phyloP scores from a whole-genome alignment of 371 early-diverging fungal species.

The Synchytrium microbalum region DNA sequence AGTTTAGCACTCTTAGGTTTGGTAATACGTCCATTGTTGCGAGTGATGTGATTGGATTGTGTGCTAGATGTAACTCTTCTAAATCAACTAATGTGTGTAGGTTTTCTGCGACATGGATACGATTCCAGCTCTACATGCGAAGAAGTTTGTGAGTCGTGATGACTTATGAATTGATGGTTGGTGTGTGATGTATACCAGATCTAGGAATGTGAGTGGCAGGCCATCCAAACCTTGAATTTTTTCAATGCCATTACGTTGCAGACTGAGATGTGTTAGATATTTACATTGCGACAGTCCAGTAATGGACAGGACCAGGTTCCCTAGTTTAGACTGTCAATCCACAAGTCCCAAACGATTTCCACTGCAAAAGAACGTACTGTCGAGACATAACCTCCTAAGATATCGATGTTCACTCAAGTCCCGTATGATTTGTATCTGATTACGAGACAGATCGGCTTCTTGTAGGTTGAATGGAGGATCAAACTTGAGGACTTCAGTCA shows the following conservation, averaged over 20 bases:
- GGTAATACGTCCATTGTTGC: slow-evolving; percentile 12
- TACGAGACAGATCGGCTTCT: slow-evolving; percentile 37
- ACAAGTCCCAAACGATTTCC: background rate
- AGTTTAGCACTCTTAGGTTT: slow-evolving; percentile 21
- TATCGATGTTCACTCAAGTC: slow-evolving; percentile 32
- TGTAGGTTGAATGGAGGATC: slow-evolving; percentile 40
- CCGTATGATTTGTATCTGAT: slow-evolving; percentile 27
- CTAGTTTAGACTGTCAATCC: slow-evolving; percentile 8
- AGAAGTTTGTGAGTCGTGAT: background rate
- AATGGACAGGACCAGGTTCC: slow-evolving; percentile 30
- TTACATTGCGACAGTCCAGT: slow-evolving; percentile 27
- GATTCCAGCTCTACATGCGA: slow-evolving; percentile 26
- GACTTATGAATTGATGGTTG: background rate
- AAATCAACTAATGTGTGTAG: slow-evolving; percentile 23
- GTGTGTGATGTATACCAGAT: slow-evolving; percentile 23
- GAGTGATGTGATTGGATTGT: slow-evolving; percentile 28
- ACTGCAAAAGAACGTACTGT: slow-evolving; percentile 18
- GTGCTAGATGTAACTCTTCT: slow-evolving; percentile 24
- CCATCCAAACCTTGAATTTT: slow-evolving; percentile 28
- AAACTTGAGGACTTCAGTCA: slow-evolving; percentile 23
- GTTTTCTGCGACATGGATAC: slow-evolving; percentile 23
- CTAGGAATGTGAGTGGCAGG: slow-evolving; percentile 31
- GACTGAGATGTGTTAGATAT: slow-evolving; percentile 30
- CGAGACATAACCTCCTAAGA: slow-evolving; percentile 29
- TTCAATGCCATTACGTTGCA: slow-evolving; percentile 32